A percentile compares a stretch with the other conserved stretches of the same genome.
Evolutionary conservation across 2,329 filamentous ascomycete species (phyloP).

Genomic region (Claviceps paspali): DNA sequence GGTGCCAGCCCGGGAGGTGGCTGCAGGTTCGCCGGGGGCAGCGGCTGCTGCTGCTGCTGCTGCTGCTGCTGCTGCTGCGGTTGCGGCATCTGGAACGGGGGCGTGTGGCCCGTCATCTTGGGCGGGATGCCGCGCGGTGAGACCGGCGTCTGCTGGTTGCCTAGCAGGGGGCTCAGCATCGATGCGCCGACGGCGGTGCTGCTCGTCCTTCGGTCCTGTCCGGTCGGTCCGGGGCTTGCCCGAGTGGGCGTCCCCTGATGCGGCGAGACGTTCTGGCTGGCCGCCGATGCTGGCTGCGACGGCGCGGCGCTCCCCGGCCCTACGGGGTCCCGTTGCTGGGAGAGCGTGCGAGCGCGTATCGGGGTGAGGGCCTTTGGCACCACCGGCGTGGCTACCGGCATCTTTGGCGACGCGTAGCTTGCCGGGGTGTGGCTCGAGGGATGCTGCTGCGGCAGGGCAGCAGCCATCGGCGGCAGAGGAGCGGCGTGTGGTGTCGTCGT

Average conservation of each 20-base stretch:
- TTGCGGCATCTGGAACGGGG: slow-evolving; percentile 41
- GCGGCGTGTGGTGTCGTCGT: slow-evolving; percentile 24
- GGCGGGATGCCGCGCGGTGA: slow-evolving; percentile 38
- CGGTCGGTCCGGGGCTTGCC: slow-evolving; percentile 47
- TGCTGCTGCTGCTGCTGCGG: too few relatives aligned
- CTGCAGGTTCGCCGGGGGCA: slow-evolving; percentile 42
- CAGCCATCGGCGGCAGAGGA: slow-evolving; percentile 21
- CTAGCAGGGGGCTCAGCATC: slow-evolving; percentile 12
- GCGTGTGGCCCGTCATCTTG: slow-evolving; percentile 22
- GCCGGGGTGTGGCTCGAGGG: slow-evolving; percentile 33
- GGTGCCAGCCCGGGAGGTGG: slow-evolving; percentile 23
- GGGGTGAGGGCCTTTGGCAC: slow-evolving; percentile 73
- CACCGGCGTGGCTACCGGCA: slow-evolving; percentile 63
- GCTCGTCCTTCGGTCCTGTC: slow-evolving; percentile 49
- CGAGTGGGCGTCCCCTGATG: slow-evolving; percentile 49
- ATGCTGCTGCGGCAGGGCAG: slow-evolving; percentile 43
- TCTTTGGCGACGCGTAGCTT: slow-evolving; percentile 60
- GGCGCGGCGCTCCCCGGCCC: slow-evolving; percentile 51
- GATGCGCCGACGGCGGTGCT: slow-evolving; percentile 15
- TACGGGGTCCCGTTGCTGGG: slow-evolving; percentile 48
- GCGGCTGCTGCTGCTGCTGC: too few relatives aligned
- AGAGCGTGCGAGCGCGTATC: slow-evolving; percentile 58
- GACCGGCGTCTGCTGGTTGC: slow-evolving; percentile 21
- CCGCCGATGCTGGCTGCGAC: slow-evolving; percentile 43
- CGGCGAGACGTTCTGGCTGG: slow-evolving; percentile 43